These are phyloP conservation scores for Alectoria sarmentosa DNA, from an alignment of 495 filamentous ascomycete species.

Conservation along the genomic window DNA sequence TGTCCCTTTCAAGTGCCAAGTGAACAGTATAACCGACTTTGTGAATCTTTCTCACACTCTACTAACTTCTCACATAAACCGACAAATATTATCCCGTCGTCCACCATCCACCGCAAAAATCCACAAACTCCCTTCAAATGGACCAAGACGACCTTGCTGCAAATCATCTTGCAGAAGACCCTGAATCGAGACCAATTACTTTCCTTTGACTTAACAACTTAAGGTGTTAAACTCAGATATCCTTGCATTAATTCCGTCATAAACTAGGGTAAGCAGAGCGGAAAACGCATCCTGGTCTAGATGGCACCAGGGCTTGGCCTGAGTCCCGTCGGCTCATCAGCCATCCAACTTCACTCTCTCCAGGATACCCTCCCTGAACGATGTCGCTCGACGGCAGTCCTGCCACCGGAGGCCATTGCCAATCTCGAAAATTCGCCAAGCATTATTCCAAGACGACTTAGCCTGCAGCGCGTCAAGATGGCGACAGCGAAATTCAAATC, in stretches of 20 bases:
- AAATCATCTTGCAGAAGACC: slow-evolving; percentile 19
- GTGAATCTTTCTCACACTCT: too few relatives aligned
- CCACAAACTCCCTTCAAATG: slow-evolving; percentile 1
- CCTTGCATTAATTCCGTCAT: slow-evolving; percentile 15
- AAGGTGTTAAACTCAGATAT: slow-evolving; percentile 8
- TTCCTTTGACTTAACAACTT: too few relatives aligned
- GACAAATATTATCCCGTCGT: not conserved
- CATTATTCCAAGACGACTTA: slow-evolving; percentile 22
- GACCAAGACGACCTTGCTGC: slow-evolving; percentile 2
- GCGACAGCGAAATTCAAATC: slow-evolving; percentile 26
- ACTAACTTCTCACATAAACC: slow-evolving; percentile 1
- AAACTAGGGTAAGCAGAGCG: slow-evolving; percentile 1
- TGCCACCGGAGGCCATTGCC: slow-evolving; percentile 20
- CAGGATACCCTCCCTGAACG: slow-evolving; percentile 9
- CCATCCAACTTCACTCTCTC: slow-evolving; percentile 6
- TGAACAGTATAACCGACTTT: not conserved
- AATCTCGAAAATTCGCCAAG: slow-evolving; percentile 24
- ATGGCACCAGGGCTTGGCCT: slow-evolving; percentile 16
- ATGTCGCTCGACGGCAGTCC: slow-evolving; percentile 17
- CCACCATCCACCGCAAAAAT: not conserved
- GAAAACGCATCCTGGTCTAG: slow-evolving; percentile 13
- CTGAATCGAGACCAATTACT: too few relatives aligned
- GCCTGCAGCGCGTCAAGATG: slow-evolving; percentile 24
- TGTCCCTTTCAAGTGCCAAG: not conserved
- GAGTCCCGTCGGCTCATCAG: slow-evolving; percentile 13